Conservation (phyloP, 345 rosid species). For the Noccaea caerulescens region DNA sequence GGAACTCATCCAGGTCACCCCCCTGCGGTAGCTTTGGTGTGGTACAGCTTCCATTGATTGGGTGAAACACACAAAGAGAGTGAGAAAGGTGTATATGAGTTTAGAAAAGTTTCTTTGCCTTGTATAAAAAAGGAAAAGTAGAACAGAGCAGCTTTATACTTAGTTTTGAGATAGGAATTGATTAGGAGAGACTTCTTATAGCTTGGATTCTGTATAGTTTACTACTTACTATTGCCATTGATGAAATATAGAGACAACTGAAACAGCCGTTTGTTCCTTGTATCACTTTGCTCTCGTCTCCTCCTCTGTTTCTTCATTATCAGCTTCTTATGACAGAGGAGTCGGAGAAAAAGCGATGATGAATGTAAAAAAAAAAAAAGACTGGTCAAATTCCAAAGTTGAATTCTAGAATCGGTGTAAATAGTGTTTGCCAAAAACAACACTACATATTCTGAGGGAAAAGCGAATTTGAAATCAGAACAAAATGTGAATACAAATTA, state of each 20-base stretch:
- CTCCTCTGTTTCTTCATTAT: neutral
- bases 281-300: no score
- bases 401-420: neutral
- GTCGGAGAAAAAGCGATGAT: no score
- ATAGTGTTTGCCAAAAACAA: neutral
- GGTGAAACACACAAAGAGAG: conserved; percentile 20
- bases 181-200: conserved; percentile 14
- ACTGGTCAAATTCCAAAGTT: no score
- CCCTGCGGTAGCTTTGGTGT: neutral
- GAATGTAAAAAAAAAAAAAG: no score
- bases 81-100: conserved; percentile 15
- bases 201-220: conserved; percentile 22
- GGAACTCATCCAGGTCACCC: neutral
- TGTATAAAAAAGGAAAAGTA: conserved; percentile 1
- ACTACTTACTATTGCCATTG: neutral
- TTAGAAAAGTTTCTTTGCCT: conserved; percentile 9
- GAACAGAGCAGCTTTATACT: conserved; percentile 8
- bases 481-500: conserved; percentile 15
- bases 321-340: neutral
- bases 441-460: neutral
- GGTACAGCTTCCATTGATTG: conserved; percentile 6
- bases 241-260: conserved; percentile 21
- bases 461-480: conserved; percentile 2
- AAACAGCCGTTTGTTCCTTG: neutral
- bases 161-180: conserved; percentile 13